phyloP scores from a whole-genome alignment of 495 filamentous ascomycete species.

The Aspergillus egyptiacus region DNA sequence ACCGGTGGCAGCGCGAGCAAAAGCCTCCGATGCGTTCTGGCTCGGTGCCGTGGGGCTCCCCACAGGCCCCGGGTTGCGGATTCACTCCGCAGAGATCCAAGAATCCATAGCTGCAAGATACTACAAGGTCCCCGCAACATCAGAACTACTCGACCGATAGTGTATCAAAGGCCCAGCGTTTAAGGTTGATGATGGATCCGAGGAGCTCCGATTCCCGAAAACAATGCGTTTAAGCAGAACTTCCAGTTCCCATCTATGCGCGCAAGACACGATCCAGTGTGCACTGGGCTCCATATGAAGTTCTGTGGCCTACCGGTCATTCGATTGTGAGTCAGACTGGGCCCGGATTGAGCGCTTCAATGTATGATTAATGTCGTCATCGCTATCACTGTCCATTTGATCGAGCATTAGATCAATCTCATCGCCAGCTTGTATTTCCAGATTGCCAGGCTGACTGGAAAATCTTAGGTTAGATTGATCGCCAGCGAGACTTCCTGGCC shows the following conservation, averaged over 20 bases:
- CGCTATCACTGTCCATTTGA: constrained; percentile 46
- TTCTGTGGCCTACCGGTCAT: neutral
- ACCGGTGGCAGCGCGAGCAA: neutral
- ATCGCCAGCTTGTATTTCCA: constrained; percentile 39
- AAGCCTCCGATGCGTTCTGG: neutral
- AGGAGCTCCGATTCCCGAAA: too few relatives aligned
- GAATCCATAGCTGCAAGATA: too few relatives aligned
- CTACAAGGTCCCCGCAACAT: neutral
- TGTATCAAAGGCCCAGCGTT: too few relatives aligned
- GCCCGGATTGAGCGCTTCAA: neutral
- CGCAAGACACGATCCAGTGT: neutral
- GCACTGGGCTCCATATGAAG: neutral
- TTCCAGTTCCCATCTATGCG: too few relatives aligned
- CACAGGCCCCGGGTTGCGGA: neutral
- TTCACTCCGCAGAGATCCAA: too few relatives aligned
- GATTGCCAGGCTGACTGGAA: constrained; percentile 11
- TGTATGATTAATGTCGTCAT: constrained; percentile 27
- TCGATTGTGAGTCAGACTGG: neutral
- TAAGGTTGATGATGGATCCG: too few relatives aligned
- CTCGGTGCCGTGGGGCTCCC: neutral
- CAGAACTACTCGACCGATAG: too few relatives aligned
- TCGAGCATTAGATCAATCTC: constrained; percentile 50
- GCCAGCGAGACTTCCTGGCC: constrained; percentile 7
- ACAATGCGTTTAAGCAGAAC: neutral
- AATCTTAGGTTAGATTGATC: constrained; percentile 4